A percentile compares a stretch with the other conserved stretches of the same genome.
Evolutionary conservation across 805 yeast genomes (phyloP).

Genomic region (Blastobotrys mokoenaii): DNA sequence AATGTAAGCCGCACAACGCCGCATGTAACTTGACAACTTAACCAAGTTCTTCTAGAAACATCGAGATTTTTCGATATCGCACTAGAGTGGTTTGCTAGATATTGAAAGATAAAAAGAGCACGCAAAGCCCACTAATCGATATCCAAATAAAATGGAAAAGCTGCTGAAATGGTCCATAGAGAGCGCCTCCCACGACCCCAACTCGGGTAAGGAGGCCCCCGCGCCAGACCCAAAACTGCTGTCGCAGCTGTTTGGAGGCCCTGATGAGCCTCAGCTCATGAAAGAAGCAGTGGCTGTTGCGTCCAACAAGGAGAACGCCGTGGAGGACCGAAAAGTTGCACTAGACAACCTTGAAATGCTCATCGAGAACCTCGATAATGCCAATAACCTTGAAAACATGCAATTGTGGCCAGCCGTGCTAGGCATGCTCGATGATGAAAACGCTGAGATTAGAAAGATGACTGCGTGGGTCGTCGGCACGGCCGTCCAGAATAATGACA

Average conservation of each 20-base stretch:
- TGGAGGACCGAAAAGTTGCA: constrained; percentile 63
- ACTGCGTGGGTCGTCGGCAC: constrained; percentile 77
- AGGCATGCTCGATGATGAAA: constrained; percentile 39
- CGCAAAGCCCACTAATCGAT: too few relatives aligned
- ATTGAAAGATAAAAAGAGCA: background rate
- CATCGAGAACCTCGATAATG: constrained; percentile 88
- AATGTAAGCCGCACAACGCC: background rate
- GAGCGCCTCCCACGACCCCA: constrained; percentile 53
- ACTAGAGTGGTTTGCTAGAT: too few relatives aligned
- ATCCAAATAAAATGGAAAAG: constrained; percentile 86
- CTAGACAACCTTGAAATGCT: constrained; percentile 90
- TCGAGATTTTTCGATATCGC: too few relatives aligned
- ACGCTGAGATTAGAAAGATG: constrained; percentile 41
- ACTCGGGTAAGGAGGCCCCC: constrained; percentile 25
- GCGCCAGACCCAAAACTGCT: constrained; percentile 76
- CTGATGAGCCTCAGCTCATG: constrained; percentile 89
- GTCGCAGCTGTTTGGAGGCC: constrained; percentile 68
- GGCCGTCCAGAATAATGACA: constrained; percentile 85
- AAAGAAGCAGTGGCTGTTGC: constrained; percentile 60
- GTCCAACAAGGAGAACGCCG: constrained; percentile 45
- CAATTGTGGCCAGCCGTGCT: constrained; percentile 71
- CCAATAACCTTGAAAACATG: constrained; percentile 80
- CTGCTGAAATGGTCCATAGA: constrained; percentile 87
- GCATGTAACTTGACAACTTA: too few relatives aligned
- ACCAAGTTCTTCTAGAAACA: too few relatives aligned